Evolutionary conservation across 805 yeast species (phyloP).

Genomic region (Saccharomycopsis vini): DNA sequence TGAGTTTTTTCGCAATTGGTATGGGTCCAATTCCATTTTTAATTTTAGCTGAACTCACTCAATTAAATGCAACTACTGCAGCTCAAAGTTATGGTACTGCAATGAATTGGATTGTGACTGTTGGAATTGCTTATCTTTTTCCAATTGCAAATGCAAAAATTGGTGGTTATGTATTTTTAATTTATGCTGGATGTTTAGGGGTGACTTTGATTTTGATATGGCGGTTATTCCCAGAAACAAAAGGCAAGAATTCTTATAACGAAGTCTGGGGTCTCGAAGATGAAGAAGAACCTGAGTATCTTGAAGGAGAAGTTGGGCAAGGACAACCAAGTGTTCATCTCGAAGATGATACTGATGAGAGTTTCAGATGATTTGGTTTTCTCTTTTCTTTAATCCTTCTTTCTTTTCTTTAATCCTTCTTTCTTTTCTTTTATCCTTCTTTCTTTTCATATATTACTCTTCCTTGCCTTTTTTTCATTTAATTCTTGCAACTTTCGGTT

Average conservation of each 20-base stretch:
- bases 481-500: no score
- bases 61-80: conserved; percentile 63
- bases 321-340: no score
- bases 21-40: conserved; percentile 94
- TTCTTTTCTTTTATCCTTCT: no score
- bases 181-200: conserved; percentile 56
- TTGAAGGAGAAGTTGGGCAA: no score
- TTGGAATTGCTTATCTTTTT: conserved; percentile 68
- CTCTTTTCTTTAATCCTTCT: no score
- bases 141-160: conserved; percentile 57
- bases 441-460: no score
- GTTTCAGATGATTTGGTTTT: no score
- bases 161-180: conserved; percentile 72
- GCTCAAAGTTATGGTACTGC: conserved; percentile 93
- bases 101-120: conserved; percentile 87
- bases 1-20: conserved; percentile 83
- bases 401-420: no score
- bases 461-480: no score
- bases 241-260: conserved; percentile 48
- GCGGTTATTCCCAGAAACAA: conserved; percentile 63
- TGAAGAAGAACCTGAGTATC: no score
- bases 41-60: conserved; percentile 82
- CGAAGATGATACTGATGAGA: no score
- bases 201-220: conserved; percentile 41
- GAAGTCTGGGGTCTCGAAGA: conserved; percentile 50